These are phyloP conservation scores for Thymus quinquecostatus DNA, from an alignment of 257 asterid species.

Conservation along the genomic window DNA sequence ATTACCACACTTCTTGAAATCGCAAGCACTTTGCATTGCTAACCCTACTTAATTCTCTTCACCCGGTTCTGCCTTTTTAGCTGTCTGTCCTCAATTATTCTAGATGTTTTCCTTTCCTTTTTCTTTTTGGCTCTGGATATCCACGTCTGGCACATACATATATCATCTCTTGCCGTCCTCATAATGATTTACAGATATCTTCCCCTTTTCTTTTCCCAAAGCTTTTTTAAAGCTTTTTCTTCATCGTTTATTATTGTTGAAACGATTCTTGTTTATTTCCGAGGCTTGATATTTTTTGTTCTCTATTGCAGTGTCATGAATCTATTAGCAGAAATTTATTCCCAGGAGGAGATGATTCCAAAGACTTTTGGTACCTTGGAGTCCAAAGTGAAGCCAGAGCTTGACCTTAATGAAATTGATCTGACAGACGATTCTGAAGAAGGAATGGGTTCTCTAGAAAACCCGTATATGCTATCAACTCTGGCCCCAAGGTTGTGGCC, in stretches of 20 bases:
- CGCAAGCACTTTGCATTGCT: background rate
- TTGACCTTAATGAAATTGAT: constrained; percentile 84
- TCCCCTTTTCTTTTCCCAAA: constrained; percentile 3
- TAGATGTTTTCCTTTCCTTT: background rate
- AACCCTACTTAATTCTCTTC: background rate
- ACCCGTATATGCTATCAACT: constrained; percentile 76
- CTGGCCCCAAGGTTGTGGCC: constrained; percentile 99
- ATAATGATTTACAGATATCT: background rate
- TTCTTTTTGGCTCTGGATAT: background rate
- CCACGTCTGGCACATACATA: background rate
- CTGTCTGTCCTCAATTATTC: background rate
- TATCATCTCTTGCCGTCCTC: constrained; percentile 2
- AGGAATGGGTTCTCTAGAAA: constrained; percentile 70
- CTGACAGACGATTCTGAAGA: constrained; percentile 59
- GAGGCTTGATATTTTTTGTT: constrained; percentile 36
- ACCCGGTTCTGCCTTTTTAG: background rate
- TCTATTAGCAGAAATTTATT: constrained; percentile 95
- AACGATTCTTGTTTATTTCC: constrained; percentile 13
- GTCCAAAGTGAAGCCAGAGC: constrained; percentile 53
- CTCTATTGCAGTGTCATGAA: constrained; percentile 91
- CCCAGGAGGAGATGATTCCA: constrained; percentile 94
- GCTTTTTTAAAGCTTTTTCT: background rate
- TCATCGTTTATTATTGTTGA: background rate
- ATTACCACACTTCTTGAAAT: background rate
- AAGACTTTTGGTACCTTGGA: constrained; percentile 55